Base-by-base conservation (phyloP, 2,329 filamentous ascomycete species). In the Fusarium zealandicum region DNA sequence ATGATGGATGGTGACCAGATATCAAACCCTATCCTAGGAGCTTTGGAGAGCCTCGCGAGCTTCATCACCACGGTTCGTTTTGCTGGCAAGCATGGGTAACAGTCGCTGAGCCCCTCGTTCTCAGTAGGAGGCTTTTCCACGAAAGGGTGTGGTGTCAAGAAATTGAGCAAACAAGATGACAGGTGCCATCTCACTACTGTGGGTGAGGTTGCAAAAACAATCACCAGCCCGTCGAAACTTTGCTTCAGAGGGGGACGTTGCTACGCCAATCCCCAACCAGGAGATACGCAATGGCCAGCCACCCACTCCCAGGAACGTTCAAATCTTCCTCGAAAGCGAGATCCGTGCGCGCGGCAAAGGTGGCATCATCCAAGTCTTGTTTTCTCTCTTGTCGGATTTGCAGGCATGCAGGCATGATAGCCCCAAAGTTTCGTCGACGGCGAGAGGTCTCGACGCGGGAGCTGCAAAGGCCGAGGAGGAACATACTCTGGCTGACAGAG, bases 61-160 rank as follows among this genome's bases (percentile, higher is more conserved):
- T 25, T 25, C 22, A 25, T 39, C 27, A 20, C 12, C 25, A 6
- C 14, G 14, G 31, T 12, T 20, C 6, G 28, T 25, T 20, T 33
- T 6, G 27, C 12, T 9, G n/a, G 20, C 11, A 47, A 54, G 41
- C 35, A 63, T 59, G 46, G 37, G 54, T 25, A 36, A 56, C 31
- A 30, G 36, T 17, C 37, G 33, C 39, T 17, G 51, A 56, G 27
- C 20, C 9, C 36, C 47, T 36, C 42, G 27, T 36, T 35, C 31
- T 37, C 14, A 43, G 51, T 41, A 47, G 33, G 46, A 25, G 22
- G 28, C n/a, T 18, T 14, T 22, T 31, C 28, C 28, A 17, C 17
- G 25, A 44, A 46, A 46, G 48, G 64, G 61, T 66, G 64, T 66
- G 61, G 41, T 63, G 61, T 51, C 63, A 61, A 50, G 44, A 38